phyloP scores from a whole-genome alignment of 1,139 yeast genomes.

The Suhomyces chickasaworum region DNA sequence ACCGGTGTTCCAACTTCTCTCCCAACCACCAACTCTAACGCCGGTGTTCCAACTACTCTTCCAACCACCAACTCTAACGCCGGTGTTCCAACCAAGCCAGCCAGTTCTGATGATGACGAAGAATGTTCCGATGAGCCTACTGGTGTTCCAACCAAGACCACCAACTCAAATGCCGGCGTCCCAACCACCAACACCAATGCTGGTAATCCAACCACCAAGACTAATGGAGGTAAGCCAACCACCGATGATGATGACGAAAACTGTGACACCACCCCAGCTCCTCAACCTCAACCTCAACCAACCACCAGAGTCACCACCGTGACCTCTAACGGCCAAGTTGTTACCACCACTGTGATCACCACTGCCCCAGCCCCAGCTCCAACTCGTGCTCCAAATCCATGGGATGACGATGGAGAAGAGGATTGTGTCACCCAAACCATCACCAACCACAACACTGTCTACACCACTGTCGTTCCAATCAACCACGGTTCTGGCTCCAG shows the following conservation, averaged over 20 bases:
- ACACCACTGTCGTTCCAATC: conserved; percentile 8
- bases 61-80: conserved; percentile 1
- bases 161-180: not conserved
- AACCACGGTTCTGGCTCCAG: not conserved
- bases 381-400: conserved; percentile 1
- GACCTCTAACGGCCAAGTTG: conserved; percentile 1
- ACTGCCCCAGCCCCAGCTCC: conserved; percentile 3
- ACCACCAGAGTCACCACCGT: conserved; percentile 1
- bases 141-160: conserved; percentile 2
- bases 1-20: conserved; percentile 2
- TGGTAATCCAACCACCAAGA: conserved; percentile 5
- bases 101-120: conserved; percentile 11
- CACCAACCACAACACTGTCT: conserved; percentile 9
- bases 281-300: conserved; percentile 1
- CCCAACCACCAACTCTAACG: not conserved
- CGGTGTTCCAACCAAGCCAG: conserved; percentile 1
- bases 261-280: conserved; percentile 11
- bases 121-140: conserved; percentile 10
- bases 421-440: conserved; percentile 9
- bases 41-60: not conserved
- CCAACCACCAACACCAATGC: not conserved
- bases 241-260: conserved; percentile 20
- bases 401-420: conserved; percentile 13
- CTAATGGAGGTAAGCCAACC: conserved; percentile 5
- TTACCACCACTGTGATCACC: not conserved